Evolutionary conservation across 192 early-diverging fungal genomes (phyloP).

Genomic region (Backusella parvicylindrica): DNA sequence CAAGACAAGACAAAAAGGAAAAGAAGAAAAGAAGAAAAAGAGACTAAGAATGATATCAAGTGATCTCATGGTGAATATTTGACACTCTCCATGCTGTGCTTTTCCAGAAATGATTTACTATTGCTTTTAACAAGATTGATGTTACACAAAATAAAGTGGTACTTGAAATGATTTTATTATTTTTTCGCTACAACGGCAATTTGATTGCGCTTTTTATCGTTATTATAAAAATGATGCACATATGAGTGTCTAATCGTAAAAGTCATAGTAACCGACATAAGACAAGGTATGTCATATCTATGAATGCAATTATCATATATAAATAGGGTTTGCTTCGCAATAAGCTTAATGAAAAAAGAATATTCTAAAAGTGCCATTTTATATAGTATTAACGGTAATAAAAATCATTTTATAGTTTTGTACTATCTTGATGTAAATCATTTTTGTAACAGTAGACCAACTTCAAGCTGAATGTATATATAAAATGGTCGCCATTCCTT

Average conservation of each 20-base stretch:
- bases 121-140: background rate
- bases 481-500: too few relatives aligned
- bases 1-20: background rate
- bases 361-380: background rate
- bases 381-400: background rate
- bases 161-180: background rate
- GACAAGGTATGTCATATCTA: too few relatives aligned
- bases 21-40: background rate
- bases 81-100: background rate
- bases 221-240: background rate
- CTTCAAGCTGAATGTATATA: background rate
- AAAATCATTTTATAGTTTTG: background rate
- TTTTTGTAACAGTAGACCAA: background rate
- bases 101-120: constrained; percentile 1
- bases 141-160: background rate
- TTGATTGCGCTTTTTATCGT: background rate
- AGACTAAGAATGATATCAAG: background rate
- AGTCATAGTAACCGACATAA: too few relatives aligned
- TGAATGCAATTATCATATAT: background rate
- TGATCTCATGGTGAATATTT: background rate
- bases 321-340: too few relatives aligned
- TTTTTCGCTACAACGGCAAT: background rate
- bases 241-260: background rate
- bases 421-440: background rate
- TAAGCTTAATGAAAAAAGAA: background rate